Conservation (phyloP, 331 rosid genomes). For the Malus hybrid region DNA sequence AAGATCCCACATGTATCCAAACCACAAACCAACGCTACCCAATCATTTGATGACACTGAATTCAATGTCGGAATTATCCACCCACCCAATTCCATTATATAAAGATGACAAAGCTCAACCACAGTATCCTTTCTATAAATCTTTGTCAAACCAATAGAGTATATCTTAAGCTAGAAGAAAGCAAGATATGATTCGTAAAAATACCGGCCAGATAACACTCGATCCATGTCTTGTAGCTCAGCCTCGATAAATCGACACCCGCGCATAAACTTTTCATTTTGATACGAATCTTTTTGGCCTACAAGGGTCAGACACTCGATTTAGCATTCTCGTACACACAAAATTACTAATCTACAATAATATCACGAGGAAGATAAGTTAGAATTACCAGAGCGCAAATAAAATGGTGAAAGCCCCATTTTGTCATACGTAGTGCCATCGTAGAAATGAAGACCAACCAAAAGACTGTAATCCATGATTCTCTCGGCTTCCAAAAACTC, state of each 20-base stretch:
- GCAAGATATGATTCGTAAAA: conserved; percentile 1
- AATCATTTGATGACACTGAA: conserved; percentile 27
- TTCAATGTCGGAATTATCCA: conserved; percentile 26
- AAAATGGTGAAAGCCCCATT: conserved; percentile 90
- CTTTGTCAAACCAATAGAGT: background rate
- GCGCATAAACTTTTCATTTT: conserved; percentile 80
- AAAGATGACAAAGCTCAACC: conserved; percentile 2
- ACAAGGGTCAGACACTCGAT: conserved; percentile 11
- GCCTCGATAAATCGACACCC: conserved; percentile 94
- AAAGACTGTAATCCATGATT: conserved; percentile 96
- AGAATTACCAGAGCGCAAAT: conserved; percentile 69
- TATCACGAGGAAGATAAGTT: background rate
- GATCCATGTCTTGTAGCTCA: conserved; percentile 87
- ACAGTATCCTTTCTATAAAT: background rate
- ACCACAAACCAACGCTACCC: conserved; percentile 20
- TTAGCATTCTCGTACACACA: conserved; percentile 2
- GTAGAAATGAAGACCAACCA: conserved; percentile 94
- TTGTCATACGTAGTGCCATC: conserved; percentile 70
- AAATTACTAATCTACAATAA: background rate
- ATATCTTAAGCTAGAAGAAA: background rate
- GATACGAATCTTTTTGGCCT: conserved; percentile 82
- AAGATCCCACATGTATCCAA: too few species aligned
- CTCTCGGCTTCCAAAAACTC: conserved; percentile 88
- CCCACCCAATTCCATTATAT: conserved; percentile 14
- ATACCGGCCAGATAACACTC: conserved; percentile 85